Conservation (phyloP, 352 stramenopile genomes). For the Pythium dissimile region DNA sequence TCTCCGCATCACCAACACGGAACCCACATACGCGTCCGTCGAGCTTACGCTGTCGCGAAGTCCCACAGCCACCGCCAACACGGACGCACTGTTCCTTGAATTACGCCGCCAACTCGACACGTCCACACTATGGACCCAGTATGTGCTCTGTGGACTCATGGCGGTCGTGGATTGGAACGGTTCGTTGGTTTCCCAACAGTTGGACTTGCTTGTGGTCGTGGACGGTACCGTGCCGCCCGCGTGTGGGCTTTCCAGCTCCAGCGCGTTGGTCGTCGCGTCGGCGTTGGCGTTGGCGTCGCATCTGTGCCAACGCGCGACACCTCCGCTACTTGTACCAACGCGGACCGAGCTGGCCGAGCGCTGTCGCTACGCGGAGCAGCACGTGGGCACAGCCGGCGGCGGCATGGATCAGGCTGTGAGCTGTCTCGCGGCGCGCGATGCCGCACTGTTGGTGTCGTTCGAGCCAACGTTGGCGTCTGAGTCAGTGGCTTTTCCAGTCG, state of each 20-base stretch:
- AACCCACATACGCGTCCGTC: background rate
- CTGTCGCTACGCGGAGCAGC: constrained; percentile 53
- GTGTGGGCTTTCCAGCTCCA: constrained; percentile 78
- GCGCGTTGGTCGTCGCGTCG: constrained; percentile 69
- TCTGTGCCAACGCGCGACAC: constrained; percentile 8
- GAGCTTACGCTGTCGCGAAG: constrained; percentile 5
- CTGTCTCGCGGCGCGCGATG: constrained; percentile 44
- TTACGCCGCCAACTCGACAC: constrained; percentile 8
- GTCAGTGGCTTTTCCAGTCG: constrained; percentile 28
- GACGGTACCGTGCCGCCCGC: constrained; percentile 62
- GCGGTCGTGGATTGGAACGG: constrained; percentile 25
- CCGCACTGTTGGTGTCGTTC: constrained; percentile 67
- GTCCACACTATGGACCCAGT: constrained; percentile 17
- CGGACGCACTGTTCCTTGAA: constrained; percentile 10
- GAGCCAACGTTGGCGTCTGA: constrained; percentile 22
- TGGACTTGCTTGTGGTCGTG: constrained; percentile 34
- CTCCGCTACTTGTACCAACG: too few relatives aligned
- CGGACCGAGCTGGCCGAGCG: constrained; percentile 47
- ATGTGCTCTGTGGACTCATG: constrained; percentile 46
- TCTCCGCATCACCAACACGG: constrained; percentile 11
- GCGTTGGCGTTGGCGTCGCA: constrained; percentile 34
- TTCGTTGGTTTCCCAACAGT: background rate
- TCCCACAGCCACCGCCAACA: too few relatives aligned
- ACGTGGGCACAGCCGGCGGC: constrained; percentile 72
- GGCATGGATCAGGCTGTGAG: constrained; percentile 83